Percentiles rank a stretch among this genome's conserved stretches.
phyloP scores from a whole-genome alignment of 345 rosid species.

The Crucihimalaya himalaica region DNA sequence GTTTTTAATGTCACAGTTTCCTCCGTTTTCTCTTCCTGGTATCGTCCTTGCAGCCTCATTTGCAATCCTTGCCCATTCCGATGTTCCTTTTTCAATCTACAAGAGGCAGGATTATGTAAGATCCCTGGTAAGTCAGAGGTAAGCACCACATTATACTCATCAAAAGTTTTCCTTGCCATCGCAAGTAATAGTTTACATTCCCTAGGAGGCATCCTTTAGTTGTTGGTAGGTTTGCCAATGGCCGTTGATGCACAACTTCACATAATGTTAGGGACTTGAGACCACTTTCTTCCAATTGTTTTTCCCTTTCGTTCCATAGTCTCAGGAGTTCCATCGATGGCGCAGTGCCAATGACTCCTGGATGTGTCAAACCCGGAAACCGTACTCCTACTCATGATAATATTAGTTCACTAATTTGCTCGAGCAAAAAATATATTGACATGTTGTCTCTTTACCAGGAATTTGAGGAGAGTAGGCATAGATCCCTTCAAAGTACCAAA shows the following conservation, averaged over 20 bases:
- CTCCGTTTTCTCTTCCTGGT: conserved; percentile 96
- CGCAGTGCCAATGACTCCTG: conserved; percentile 86
- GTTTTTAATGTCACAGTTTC: conserved; percentile 93
- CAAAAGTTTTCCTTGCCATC: no score
- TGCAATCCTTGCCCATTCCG: conserved; percentile 76
- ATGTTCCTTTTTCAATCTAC: conserved; percentile 60
- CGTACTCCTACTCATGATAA: no score
- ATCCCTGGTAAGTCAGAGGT: not conserved
- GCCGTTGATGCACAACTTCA: conserved; percentile 81
- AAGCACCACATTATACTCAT: not conserved
- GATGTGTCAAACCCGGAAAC: conserved; percentile 87
- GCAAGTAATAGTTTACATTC: conserved; percentile 51
- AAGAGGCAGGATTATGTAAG: conserved; percentile 13
- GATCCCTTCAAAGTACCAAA: conserved; percentile 95
- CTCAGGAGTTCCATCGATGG: conserved; percentile 76
- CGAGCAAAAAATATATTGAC: not conserved
- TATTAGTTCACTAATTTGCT: not conserved
- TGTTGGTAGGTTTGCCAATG: conserved; percentile 74
- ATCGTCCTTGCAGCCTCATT: conserved; percentile 82
- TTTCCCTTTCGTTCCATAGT: conserved; percentile 85
- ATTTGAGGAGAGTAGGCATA: conserved; percentile 87
- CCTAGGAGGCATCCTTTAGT: conserved; percentile 78
- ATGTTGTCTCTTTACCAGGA: conserved; percentile 51
- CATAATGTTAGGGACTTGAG: conserved; percentile 52
- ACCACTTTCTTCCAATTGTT: conserved; percentile 68